A percentile compares a stretch with the other conserved stretches of the same genome.
Conservation (phyloP, 805 yeast genomes). For the Candida ascalaphidarum region DNA sequence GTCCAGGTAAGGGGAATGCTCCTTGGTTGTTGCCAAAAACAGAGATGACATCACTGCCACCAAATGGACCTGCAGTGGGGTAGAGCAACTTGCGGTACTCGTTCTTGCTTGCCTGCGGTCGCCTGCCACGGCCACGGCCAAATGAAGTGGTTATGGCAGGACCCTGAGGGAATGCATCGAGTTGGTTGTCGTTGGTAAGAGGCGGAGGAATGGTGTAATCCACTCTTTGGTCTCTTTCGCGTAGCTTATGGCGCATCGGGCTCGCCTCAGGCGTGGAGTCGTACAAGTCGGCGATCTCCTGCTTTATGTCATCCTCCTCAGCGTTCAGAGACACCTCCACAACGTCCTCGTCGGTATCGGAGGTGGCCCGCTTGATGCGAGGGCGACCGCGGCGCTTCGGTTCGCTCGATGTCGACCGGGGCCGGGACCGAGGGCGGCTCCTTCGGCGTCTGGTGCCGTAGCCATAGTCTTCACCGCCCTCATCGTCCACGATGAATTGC, state of each 20-base stretch:
- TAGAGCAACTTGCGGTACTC: constrained; percentile 59
- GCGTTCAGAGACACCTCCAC: no score
- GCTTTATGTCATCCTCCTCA: constrained; percentile 37
- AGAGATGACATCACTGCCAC: constrained; percentile 88
- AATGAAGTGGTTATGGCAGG: no score
- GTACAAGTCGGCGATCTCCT: constrained; percentile 59
- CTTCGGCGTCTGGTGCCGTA: constrained; percentile 7
- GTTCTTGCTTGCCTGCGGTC: constrained; percentile 29
- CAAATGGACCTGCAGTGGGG: constrained; percentile 96
- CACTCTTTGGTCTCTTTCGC: constrained; percentile 47
- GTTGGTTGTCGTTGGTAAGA: constrained; percentile 35
- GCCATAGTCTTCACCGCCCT: constrained; percentile 11
- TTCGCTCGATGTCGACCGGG: constrained; percentile 16
- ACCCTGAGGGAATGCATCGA: constrained; percentile 7
- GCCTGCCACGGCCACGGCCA: constrained; percentile 21
- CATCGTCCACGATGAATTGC: constrained; percentile 26
- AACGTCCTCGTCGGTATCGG: constrained; percentile 7
- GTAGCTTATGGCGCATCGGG: constrained; percentile 32
- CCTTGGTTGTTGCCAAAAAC: constrained; percentile 61
- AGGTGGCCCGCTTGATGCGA: constrained; percentile 4
- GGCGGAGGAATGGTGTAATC: constrained; percentile 86
- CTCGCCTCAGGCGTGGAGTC: constrained; percentile 50
- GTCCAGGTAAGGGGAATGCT: constrained; percentile 31
- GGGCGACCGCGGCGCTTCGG: constrained; percentile 10
- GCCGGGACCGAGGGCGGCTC: constrained; percentile 7